phyloP scores from a whole-genome alignment of 2,329 filamentous ascomycete genomes.

The Fusarium concolor region DNA sequence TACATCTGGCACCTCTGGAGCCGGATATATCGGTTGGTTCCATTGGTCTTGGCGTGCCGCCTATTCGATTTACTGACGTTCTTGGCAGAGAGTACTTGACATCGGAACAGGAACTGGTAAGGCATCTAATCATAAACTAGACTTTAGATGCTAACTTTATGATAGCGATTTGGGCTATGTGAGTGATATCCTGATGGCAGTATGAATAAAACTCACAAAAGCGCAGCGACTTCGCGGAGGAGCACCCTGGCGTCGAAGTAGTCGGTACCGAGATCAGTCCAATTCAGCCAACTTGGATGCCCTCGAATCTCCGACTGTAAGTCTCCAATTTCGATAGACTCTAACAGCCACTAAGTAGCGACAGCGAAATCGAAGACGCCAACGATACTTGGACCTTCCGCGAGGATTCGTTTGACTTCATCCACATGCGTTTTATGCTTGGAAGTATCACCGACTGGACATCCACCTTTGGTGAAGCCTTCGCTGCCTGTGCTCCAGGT shows the following conservation, averaged over 20 bases:
- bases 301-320: constrained; percentile 12
- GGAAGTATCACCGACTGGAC: constrained; percentile 20
- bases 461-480: neutral
- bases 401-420: constrained; percentile 4
- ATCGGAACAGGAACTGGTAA: constrained; percentile 20
- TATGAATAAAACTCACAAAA: rapidly evolving
- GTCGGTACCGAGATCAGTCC: constrained; percentile 27
- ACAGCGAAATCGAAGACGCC: constrained; percentile 16
- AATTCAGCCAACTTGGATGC: constrained; percentile 22
- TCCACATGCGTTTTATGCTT: constrained; percentile 17
- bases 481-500: neutral
- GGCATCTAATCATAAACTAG: rapidly evolving
- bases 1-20: neutral
- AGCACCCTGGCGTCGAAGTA: constrained; percentile 19
- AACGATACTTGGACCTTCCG: constrained; percentile 12
- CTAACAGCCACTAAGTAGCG: rapidly evolving
- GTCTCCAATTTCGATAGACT: rapidly evolving
- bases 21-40: constrained; percentile 1
- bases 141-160: rapidly evolving
- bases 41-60: rapidly evolving
- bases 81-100: constrained; percentile 1
- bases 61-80: neutral
- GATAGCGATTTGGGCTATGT: constrained; percentile 28
- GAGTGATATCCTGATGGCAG: rapidly evolving
- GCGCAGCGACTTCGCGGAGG: constrained; percentile 24